Evolutionary conservation across 306 rosid species (phyloP).

Genomic region (Vigna mungo): DNA sequence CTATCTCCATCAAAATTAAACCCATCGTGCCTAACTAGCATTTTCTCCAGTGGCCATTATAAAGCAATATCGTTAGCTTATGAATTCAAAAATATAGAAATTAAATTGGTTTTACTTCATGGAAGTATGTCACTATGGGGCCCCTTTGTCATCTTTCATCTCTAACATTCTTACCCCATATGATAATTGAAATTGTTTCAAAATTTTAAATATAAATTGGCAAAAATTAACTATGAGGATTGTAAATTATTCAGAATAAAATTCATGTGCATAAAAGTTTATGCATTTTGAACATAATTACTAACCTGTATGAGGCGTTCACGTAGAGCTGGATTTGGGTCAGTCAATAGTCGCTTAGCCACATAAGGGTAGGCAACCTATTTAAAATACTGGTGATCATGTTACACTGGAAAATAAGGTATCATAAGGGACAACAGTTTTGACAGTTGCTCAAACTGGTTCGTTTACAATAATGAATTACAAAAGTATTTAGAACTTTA

Average conservation of each 20-base stretch:
- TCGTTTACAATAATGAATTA: conserved; percentile 23
- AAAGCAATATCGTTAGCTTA: not conserved
- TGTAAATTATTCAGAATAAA: conserved; percentile 18
- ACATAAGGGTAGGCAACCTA: conserved; percentile 99
- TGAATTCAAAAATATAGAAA: conserved; percentile 21
- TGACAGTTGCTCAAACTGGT: conserved; percentile 28
- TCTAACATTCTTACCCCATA: conserved; percentile 1
- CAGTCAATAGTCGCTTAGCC: conserved; percentile 94
- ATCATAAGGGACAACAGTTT: conserved; percentile 35
- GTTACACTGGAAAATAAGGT: conserved; percentile 33
- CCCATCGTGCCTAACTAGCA: not conserved
- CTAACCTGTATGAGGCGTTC: conserved; percentile 97
- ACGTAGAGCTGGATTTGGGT: conserved; percentile 97
- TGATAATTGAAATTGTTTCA: conserved; percentile 25
- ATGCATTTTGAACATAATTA: conserved; percentile 43
- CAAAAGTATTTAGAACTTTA: conserved; percentile 16
- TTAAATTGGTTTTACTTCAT: conserved; percentile 21
- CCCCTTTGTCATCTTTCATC: not conserved
- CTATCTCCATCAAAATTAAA: conserved; percentile 29
- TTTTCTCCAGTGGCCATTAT: not conserved
- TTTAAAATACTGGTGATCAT: conserved; percentile 44
- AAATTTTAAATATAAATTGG: conserved; percentile 8
- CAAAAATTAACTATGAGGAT: conserved; percentile 28
- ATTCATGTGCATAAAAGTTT: conserved; percentile 21
- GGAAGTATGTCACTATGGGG: conserved; percentile 10